Conservation (phyloP, 1,284 basidiomycete species). For the Megacollybia platyphylla region DNA sequence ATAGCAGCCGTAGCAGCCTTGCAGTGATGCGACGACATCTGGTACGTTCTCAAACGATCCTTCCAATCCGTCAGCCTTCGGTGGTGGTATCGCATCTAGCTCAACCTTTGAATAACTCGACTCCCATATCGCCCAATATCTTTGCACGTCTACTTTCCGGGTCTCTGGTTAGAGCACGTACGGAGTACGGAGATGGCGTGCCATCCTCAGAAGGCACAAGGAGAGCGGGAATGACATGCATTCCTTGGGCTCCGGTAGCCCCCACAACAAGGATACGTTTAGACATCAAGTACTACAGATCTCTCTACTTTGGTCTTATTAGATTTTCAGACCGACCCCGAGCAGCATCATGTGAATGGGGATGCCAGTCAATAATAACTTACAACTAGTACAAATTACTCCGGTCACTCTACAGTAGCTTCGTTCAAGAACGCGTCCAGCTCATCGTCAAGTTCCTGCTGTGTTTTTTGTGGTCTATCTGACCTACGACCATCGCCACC, state of each 20-base stretch:
- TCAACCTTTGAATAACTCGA: slow-evolving; percentile 23
- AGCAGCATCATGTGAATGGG: too few species aligned
- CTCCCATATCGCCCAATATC: slow-evolving; percentile 17
- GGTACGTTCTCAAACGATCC: slow-evolving; percentile 15
- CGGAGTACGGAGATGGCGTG: slow-evolving; percentile 20
- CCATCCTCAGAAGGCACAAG: slow-evolving; percentile 14
- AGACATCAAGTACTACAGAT: too few species aligned
- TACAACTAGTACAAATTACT: too few species aligned
- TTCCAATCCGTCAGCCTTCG: slow-evolving; percentile 1
- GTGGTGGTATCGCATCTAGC: background rate
- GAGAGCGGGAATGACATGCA: slow-evolving; percentile 23
- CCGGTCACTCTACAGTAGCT: background rate
- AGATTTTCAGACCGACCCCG: too few species aligned
- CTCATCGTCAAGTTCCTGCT: slow-evolving; percentile 66
- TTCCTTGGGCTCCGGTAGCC: slow-evolving; percentile 29
- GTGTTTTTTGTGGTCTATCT: slow-evolving; percentile 39
- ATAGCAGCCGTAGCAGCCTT: slow-evolving; percentile 20
- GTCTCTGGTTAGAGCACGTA: slow-evolving; percentile 28
- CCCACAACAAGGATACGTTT: slow-evolving; percentile 29
- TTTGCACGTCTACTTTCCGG: slow-evolving; percentile 15
- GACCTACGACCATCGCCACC: slow-evolving; percentile 7
- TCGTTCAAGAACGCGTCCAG: slow-evolving; percentile 61
- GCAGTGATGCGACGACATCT: slow-evolving; percentile 14
- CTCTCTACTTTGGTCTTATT: too few species aligned
- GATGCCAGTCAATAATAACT: too few species aligned